These are phyloP conservation scores for Pochonia chlamydosporia DNA, from an alignment of 2,329 filamentous ascomycete genomes.

Conservation along the genomic window DNA sequence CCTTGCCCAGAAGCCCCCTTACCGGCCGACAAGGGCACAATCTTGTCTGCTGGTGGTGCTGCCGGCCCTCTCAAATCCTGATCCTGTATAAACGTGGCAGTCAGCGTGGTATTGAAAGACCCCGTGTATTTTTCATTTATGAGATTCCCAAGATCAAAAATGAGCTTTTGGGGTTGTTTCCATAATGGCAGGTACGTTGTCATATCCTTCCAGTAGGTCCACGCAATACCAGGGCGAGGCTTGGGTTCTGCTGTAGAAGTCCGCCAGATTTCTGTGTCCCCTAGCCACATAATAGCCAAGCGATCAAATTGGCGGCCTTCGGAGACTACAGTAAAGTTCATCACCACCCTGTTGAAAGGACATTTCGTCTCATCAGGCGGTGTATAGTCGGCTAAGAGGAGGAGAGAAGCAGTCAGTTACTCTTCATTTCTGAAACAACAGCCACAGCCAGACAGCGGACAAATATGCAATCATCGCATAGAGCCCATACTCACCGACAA, in stretches of 20 bases:
- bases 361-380: conserved; percentile 51
- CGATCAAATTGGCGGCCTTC: conserved; percentile 71
- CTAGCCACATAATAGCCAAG: conserved; percentile 68
- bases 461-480: too few species aligned
- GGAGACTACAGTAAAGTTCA: conserved; percentile 71
- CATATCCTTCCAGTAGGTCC: conserved; percentile 76
- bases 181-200: conserved; percentile 65
- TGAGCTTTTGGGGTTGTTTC: conserved; percentile 63
- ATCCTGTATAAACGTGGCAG: conserved; percentile 62
- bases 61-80: neutral
- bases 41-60: conserved; percentile 49
- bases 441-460: neutral
- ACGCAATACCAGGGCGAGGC: conserved; percentile 57
- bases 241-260: conserved; percentile 80
- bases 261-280: conserved; percentile 74
- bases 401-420: neutral
- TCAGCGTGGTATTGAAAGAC: conserved; percentile 66
- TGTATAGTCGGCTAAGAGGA: conserved; percentile 9
- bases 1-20: conserved; percentile 36
- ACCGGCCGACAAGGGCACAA: conserved; percentile 60
- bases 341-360: conserved; percentile 65
- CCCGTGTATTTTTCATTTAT: conserved; percentile 67
- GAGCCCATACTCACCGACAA: conserved; percentile 49
- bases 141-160: conserved; percentile 75
- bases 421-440: neutral